Percentiles rank a stretch among this genome's conserved stretches.
phyloP scores from a whole-genome alignment of 352 stramenopile genomes.

The Phytophthora aleatoria region DNA sequence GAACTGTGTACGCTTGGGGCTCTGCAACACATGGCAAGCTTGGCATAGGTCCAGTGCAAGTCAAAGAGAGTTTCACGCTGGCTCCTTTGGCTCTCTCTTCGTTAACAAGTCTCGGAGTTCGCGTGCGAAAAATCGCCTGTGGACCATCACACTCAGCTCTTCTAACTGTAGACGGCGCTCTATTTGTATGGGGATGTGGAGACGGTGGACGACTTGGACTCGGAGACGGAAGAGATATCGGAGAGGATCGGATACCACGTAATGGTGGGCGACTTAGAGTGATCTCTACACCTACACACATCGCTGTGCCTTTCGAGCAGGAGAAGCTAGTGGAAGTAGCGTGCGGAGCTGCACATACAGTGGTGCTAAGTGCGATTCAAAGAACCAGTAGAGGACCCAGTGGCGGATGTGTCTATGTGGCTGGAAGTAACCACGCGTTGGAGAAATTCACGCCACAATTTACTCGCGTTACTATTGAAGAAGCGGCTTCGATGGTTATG shows the following conservation, averaged over 20 bases:
- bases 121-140: constrained; percentile 71
- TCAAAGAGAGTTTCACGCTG: constrained; percentile 70
- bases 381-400: constrained; percentile 24
- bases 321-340: constrained; percentile 72
- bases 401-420: constrained; percentile 59
- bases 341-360: constrained; percentile 69
- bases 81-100: constrained; percentile 50
- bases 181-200: constrained; percentile 80
- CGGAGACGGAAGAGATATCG: constrained; percentile 64
- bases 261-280: constrained; percentile 54
- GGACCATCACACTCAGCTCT: constrained; percentile 79
- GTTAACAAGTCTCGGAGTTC: constrained; percentile 21
- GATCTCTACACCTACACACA: constrained; percentile 44
- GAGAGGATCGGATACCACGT: constrained; percentile 61
- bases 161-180: constrained; percentile 51
- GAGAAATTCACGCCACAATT: constrained; percentile 70
- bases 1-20: constrained; percentile 77
- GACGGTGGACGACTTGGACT: constrained; percentile 77
- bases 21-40: constrained; percentile 78
- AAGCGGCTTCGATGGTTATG: constrained; percentile 16
- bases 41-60: constrained; percentile 50
- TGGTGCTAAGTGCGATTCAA: constrained; percentile 43
- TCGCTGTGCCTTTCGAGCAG: constrained; percentile 41
- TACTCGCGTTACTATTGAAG: constrained; percentile 33
- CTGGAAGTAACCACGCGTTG: constrained; percentile 69